Percentiles rank a stretch among this genome's conserved stretches.
phyloP scores from a whole-genome alignment of 306 rosid species.

The Vigna hirtella region DNA sequence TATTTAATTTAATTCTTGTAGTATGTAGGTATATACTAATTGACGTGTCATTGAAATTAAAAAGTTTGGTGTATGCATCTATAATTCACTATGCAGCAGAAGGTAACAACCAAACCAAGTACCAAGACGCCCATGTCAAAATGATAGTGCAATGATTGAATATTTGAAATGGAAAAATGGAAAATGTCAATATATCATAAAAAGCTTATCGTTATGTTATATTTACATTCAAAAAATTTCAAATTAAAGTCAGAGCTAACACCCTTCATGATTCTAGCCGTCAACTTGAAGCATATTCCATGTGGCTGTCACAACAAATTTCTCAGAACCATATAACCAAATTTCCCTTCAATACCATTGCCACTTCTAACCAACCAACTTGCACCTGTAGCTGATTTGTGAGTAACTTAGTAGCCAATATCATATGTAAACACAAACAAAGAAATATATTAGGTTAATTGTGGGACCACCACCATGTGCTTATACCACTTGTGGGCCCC shows the following conservation, averaged over 20 bases:
- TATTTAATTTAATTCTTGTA: neutral
- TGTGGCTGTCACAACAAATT: constrained; percentile 7
- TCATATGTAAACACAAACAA: neutral
- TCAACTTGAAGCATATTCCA: constrained; percentile 43
- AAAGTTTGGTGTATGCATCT: constrained; percentile 9
- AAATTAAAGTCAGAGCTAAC: constrained; percentile 43
- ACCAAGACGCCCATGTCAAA: constrained; percentile 20
- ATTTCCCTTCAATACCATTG: neutral
- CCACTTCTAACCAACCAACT: constrained; percentile 17
- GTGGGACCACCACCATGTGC: constrained; percentile 56
- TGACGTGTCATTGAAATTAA: neutral
- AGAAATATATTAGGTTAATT: neutral
- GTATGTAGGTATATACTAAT: neutral
- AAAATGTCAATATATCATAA: constrained; percentile 17
- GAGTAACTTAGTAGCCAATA: neutral
- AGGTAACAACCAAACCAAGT: constrained; percentile 17
- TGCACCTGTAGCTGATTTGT: neutral
- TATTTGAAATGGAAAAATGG: neutral
- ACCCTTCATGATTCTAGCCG: constrained; percentile 32
- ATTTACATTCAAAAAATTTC: constrained; percentile 36
- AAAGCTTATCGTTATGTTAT: constrained; percentile 39
- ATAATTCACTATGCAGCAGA: neutral
- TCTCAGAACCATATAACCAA: neutral
- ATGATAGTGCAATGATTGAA: constrained; percentile 32
- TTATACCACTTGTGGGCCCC: constrained; percentile 13